phyloP scores from a whole-genome alignment of 331 rosid genomes.

The Dryas integrifolia region DNA sequence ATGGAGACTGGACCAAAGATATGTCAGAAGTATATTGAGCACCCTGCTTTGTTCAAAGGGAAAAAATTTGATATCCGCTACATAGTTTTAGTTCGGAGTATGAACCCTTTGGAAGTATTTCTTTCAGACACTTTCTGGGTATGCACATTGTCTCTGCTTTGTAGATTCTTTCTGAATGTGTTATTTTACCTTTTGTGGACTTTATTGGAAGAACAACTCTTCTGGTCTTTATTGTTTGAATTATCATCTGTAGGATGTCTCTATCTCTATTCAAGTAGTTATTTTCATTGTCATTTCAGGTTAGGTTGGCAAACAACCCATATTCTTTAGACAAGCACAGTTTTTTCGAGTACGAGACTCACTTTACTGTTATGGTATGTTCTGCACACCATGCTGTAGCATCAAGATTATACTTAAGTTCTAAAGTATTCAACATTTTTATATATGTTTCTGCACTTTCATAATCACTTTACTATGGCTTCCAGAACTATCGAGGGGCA shows the following conservation, averaged over 20 bases:
- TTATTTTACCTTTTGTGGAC: background rate
- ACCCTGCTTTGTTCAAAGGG: constrained; percentile 79
- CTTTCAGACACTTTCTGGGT: constrained; percentile 93
- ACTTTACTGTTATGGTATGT: constrained; percentile 96
- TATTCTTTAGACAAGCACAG: constrained; percentile 78
- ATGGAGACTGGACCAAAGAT: constrained; percentile 98
- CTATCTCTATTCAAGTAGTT: constrained; percentile 5
- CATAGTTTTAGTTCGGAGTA: constrained; percentile 75
- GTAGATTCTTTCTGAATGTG: constrained; percentile 5
- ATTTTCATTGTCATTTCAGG: constrained; percentile 51
- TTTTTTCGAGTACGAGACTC: constrained; percentile 90
- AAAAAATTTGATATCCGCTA: constrained; percentile 90
- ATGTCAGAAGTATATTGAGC: constrained; percentile 96
- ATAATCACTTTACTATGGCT: constrained; percentile 26
- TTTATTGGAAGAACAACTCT: constrained; percentile 9
- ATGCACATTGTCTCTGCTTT: constrained; percentile 31
- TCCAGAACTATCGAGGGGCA: constrained; percentile 80
- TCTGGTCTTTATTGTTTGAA: background rate
- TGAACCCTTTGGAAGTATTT: constrained; percentile 78
- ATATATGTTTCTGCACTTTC: background rate
- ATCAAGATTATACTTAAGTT: background rate
- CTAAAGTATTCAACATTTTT: background rate
- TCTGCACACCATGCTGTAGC: constrained; percentile 15
- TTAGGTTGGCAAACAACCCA: constrained; percentile 82
- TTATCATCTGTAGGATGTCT: constrained; percentile 16